phyloP scores from a whole-genome alignment of 1,284 basidiomycete species.

The Acaromyces ingoldii region DNA sequence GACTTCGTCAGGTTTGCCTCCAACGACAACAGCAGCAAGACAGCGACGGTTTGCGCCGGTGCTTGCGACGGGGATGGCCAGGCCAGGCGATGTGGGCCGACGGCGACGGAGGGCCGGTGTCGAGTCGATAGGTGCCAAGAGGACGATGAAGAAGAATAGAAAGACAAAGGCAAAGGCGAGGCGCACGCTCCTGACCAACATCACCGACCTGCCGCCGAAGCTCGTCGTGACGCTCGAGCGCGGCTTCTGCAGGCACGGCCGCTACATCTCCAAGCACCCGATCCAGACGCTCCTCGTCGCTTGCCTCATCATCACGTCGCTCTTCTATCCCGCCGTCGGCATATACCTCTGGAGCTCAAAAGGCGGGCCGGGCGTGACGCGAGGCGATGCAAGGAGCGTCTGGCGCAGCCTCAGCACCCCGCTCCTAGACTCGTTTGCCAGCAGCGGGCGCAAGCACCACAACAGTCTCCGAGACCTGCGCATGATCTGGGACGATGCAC shows the following conservation, averaged over 20 bases:
- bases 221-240: no score
- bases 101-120: no score
- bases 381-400: constrained; percentile 36
- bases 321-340: constrained; percentile 62
- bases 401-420: constrained; percentile 44
- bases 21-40: no score
- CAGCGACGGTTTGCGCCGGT: no score
- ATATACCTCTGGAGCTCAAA: constrained; percentile 49
- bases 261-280: constrained; percentile 60
- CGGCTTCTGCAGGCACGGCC: constrained; percentile 32
- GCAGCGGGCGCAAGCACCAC: constrained; percentile 35
- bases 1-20: no score
- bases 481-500: constrained; percentile 48
- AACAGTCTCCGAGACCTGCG: constrained; percentile 44
- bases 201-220: no score
- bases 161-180: no score
- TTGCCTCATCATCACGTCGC: constrained; percentile 86
- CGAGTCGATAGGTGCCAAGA: no score
- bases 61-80: no score
- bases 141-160: no score
- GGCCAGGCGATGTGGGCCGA: no score
- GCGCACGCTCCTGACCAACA: no score
- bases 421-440: constrained; percentile 40
- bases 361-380: constrained; percentile 37
- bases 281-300: constrained; percentile 89